Evolutionary conservation across 169 alveolate genomes (phyloP), one percentile per base, ranked within the genome.

Genomic region (Plasmodium adleri): DNA sequence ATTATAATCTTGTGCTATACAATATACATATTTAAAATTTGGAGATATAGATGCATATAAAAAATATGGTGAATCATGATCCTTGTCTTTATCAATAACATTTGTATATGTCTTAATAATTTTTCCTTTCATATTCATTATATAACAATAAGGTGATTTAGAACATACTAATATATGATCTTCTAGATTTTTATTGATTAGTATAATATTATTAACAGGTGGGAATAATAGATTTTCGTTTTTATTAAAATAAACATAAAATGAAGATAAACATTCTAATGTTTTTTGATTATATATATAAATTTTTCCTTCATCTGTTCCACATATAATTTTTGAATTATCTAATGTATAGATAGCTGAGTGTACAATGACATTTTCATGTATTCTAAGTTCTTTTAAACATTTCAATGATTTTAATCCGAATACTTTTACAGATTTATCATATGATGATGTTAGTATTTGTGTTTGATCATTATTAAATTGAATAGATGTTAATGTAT

Each of bases 361-460:
- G 75, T 92, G 92, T 1, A 94, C 96, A 50, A 90, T 90, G 6
- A 95, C 74, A 28, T 83, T 58, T 39, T 39, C 47, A 88, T 94
- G 96, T 17, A 94, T 94, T 78, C 90, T 90, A 78, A 92, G 90
- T 56, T 87, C 93, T 88, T 88, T 94, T 50, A 94, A 59, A 56
- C 94, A 75, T 56, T 91, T 94, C 39, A 94, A 93, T 0, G 96
- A 94, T 72, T 94, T 94, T 39, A 94, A 66, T 20, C 96, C 96
- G 52, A 88, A 93, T 20, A 94, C 67, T 89, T 94, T 94, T 22
- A 95, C 97, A 32, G 95, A 80, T 24, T 74, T 68, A 91, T 95
- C 97, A 60, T 94, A 95, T 2, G 97, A 95, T 10, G 95, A 96
- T 32, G 97, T 94, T 59, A 96, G 87, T 39, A 96, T 80, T 74